Evolutionary conservation across 2,329 filamentous ascomycete species (phyloP).

Genomic region (Monilinia fructigena): DNA sequence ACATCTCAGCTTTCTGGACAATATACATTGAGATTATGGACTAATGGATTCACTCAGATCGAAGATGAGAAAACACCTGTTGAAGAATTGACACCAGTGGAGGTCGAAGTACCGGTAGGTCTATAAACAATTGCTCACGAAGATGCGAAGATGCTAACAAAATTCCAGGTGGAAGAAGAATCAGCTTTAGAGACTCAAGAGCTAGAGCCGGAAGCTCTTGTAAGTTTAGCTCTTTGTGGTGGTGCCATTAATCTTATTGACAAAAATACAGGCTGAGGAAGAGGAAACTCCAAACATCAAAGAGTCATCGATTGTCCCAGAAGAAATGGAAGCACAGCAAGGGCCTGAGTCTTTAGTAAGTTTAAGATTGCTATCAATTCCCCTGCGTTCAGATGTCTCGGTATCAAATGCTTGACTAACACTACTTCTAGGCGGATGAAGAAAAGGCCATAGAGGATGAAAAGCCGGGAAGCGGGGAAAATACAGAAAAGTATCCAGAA

Average conservation of each 20-base stretch:
- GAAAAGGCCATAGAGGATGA: background rate
- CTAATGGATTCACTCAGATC: background rate
- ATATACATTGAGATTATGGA: background rate
- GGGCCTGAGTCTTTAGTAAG: background rate
- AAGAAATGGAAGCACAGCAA: background rate
- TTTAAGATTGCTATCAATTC: background rate
- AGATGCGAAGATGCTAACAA: background rate
- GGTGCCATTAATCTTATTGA: background rate
- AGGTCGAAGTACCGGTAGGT: background rate
- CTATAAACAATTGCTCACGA: rapidly evolving
- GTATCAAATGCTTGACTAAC: background rate
- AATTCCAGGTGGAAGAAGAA: background rate
- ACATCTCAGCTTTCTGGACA: background rate
- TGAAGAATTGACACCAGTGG: background rate
- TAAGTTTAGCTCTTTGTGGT: background rate
- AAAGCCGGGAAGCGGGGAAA: background rate
- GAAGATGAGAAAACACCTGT: background rate
- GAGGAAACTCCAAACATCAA: background rate
- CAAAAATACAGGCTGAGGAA: background rate
- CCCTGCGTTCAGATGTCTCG: background rate
- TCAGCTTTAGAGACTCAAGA: background rate
- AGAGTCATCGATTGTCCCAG: background rate
- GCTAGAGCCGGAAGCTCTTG: background rate
- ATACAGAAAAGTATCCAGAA: background rate
- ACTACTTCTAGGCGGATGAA: background rate